phyloP scores from a whole-genome alignment of 306 rosid species.

The Coriaria nepalensis region DNA sequence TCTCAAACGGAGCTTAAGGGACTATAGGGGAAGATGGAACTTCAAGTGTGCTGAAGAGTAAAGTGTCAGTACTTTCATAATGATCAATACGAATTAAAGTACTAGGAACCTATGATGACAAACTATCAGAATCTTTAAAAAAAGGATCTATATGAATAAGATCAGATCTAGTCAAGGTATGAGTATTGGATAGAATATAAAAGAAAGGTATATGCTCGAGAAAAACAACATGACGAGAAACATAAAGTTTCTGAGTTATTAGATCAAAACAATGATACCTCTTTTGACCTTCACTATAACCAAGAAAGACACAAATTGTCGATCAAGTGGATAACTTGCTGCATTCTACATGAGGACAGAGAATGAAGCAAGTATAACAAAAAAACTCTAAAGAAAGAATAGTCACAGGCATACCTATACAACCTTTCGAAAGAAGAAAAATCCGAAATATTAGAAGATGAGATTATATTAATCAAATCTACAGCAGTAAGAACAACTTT shows the following conservation, averaged over 20 bases:
- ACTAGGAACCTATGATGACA: background rate
- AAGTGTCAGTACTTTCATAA: background rate
- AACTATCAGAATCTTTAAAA: too few species aligned
- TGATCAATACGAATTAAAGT: background rate
- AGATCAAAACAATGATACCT: background rate
- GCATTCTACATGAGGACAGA: background rate
- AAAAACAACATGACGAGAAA: background rate
- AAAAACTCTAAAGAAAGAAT: background rate
- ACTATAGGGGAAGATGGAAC: too few species aligned
- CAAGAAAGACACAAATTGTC: background rate
- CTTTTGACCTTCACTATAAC: background rate
- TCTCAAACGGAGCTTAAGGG: too few species aligned
- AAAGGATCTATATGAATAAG: background rate
- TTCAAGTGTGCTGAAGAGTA: too few species aligned
- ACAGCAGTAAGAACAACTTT: too few species aligned
- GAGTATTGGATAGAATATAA: background rate
- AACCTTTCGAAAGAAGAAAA: constrained; percentile 1
- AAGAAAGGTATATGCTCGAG: constrained; percentile 5
- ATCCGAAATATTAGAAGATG: background rate
- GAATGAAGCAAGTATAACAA: background rate
- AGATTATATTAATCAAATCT: too few species aligned
- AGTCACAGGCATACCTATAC: background rate
- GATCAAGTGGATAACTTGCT: background rate
- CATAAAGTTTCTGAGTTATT: background rate
- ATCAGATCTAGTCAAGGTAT: background rate